Base-by-base conservation (phyloP, 2,329 filamentous ascomycete genomes). In the Verticillium nonalfalfae region DNA sequence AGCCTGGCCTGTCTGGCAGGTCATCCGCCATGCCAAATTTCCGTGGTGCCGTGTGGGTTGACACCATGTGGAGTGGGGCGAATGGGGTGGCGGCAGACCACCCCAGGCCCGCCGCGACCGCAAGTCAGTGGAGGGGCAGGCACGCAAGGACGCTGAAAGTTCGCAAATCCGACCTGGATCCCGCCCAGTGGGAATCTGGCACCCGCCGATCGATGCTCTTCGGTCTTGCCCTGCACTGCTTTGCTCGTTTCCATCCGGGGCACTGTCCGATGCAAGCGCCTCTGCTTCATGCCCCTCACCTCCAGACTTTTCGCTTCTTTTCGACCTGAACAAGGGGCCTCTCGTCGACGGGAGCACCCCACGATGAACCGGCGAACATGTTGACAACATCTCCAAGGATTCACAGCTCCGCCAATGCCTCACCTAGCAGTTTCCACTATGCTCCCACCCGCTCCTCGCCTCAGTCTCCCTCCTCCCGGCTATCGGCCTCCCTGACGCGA, bases 301-400 rank as follows among this genome's bases (percentile, higher is more conserved):
- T 52, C 45, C 45, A 52, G n/a, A 52, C 45, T 52, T 52, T 52
- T 21, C 45, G 45, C 45, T 21, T 52, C 21, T 18, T 52, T 52
- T 40, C 15, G 39, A 52, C 18, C n/a, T 52, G 45, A 52, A 52
- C 18, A 52, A 52, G 45, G 26, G 18, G 45, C 45, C 45, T 52
- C 45, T 18, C 21, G 9, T 52, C 54, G 18, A 56, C 54, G 54
- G 33, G 54, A 56, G 54, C 33, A 56, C 26, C 33, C 58, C 60
- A 81, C 74, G 72, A 82, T 80, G 79, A 75, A 74, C 73, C 74
- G 74, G 74, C 74, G 76, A 83, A 74, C 78, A 85, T 85, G 83
- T 80, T 85, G 80, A 83, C 81, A 73, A 82, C 81, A 71, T 85
- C 82, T 69, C 81, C 82, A 64, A 75, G 80, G 67, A 75, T 80